These are phyloP conservation scores for Capsicum baccatum DNA, from an alignment of 257 asterid species.

Conservation along the genomic window DNA sequence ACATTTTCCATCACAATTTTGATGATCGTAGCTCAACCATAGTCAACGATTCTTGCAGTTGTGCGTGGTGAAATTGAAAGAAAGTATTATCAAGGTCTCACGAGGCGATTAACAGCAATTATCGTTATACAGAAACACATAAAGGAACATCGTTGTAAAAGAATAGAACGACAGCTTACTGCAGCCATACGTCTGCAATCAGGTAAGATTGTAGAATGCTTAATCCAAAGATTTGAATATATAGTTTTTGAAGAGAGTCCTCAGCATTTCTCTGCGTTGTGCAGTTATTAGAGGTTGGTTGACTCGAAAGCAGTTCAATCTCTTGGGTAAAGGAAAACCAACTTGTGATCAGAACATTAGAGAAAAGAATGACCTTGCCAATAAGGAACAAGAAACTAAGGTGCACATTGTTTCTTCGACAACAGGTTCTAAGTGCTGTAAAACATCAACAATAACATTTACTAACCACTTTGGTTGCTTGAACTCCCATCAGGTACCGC, in stretches of 20 bases:
- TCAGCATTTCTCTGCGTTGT: not conserved
- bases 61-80: slow-evolving; percentile 71
- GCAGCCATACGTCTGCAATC: slow-evolving; percentile 44
- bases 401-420: slow-evolving; percentile 30
- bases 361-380: slow-evolving; percentile 24
- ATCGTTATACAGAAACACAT: slow-evolving; percentile 53
- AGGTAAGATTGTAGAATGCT: slow-evolving; percentile 36
- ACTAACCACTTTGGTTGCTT: slow-evolving; percentile 21
- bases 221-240: not conserved
- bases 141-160: slow-evolving; percentile 34
- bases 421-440: not conserved
- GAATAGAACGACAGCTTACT: slow-evolving; percentile 33
- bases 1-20: not conserved
- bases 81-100: slow-evolving; percentile 35
- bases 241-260: not conserved
- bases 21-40: not conserved
- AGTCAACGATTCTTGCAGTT: slow-evolving; percentile 44
- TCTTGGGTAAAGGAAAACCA: slow-evolving; percentile 18
- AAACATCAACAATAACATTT: not conserved
- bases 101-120: slow-evolving; percentile 40
- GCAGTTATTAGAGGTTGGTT: slow-evolving; percentile 49
- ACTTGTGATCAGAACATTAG: slow-evolving; percentile 4
- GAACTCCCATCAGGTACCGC: slow-evolving; percentile 46
- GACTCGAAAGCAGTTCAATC: slow-evolving; percentile 36
- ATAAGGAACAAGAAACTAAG: slow-evolving; percentile 36